Base-by-base conservation (phyloP, 257 asterid species). In the Solanum appendiculatum region DNA sequence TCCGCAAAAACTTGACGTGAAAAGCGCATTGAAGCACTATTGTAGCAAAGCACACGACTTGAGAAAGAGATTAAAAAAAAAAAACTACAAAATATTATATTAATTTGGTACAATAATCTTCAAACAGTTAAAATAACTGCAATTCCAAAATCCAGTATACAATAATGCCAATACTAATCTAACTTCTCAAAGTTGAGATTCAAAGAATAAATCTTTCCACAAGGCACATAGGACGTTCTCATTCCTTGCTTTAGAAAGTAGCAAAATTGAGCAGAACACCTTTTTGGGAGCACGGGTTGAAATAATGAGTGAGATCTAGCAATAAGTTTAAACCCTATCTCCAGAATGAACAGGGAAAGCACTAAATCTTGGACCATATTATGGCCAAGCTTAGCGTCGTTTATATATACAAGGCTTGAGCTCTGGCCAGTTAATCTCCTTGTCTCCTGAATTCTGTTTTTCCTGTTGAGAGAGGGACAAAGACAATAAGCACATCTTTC, bases 371-470 rank as follows among this genome's bases (percentile, higher is more conserved):
- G 18, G 31, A 18, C 85, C 40, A 46, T 46, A 80, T 80, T 46
- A 29, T 44, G 66, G 29, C 66, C 42, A 48, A n/a, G 48, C 84
- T 48, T 34, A 86, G 31, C 87, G 87, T 16, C 87, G 87, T 11
- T 72, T 86, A 31, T 86, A 86, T 34, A 86, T 72, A 31, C 87
- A 86, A 23, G 87, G 56, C 54, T 86, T 86, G 70, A 86, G 84
- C 68, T 72, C 87, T 21, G 87, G 87, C 87, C 87, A 86, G 51
- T 51, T 78, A 25, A 86, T 48, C 34, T 72, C 87, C 51, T 14
- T 86, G 9, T 78, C 72, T 42, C 7, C 70, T 40, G 82, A 8
- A 69, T 86, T 51, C 68, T 34, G 54, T 8, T 86, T 72, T 23
- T 86, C 87, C 84, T 86, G 87, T 34, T 60, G 36, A n/a, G 34